Percentiles rank a stretch among this genome's conserved stretches.
Conservation (phyloP, 2,329 filamentous ascomycete species). For the Colletotrichum eleusines region DNA sequence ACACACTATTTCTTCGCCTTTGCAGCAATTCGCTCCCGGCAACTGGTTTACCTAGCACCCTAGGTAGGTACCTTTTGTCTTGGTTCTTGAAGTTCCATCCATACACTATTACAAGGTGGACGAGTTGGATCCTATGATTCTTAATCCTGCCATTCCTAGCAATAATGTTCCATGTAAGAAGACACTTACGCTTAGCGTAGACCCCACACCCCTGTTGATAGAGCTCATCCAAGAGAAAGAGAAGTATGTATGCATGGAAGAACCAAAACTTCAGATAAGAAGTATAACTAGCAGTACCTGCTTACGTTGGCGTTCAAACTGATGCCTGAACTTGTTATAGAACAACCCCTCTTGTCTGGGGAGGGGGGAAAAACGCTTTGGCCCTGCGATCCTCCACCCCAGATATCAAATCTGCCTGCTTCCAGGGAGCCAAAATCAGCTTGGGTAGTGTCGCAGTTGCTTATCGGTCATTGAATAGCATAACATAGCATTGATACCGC, state of each 20-base stretch:
- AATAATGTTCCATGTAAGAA: not conserved
- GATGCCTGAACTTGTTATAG: too few relatives aligned
- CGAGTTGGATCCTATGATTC: not conserved
- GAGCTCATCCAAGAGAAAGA: constrained; percentile 13
- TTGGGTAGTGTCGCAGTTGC: not conserved
- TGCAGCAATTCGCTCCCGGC: too few relatives aligned
- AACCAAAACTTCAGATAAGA: constrained; percentile 10
- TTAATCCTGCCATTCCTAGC: not conserved
- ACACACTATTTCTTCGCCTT: not conserved
- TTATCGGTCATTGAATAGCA: not conserved
- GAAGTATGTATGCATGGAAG: constrained; percentile 25
- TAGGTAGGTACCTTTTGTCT: too few relatives aligned
- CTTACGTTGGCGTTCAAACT: not conserved
- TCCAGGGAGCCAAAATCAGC: not conserved
- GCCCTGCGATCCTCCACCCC: not conserved
- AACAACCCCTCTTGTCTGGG: not conserved
- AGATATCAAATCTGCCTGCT: not conserved
- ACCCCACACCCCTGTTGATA: constrained; percentile 7
- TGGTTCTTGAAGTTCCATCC: not conserved
- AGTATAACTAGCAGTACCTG: not conserved
- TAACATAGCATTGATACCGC: not conserved
- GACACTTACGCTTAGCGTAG: constrained; percentile 5
- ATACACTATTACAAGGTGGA: too few relatives aligned
- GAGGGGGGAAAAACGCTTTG: too few relatives aligned
- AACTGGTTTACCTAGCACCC: not conserved